phyloP scores from a whole-genome alignment of 2,329 filamentous ascomycete species.

The Cryphonectria nitschkei region DNA sequence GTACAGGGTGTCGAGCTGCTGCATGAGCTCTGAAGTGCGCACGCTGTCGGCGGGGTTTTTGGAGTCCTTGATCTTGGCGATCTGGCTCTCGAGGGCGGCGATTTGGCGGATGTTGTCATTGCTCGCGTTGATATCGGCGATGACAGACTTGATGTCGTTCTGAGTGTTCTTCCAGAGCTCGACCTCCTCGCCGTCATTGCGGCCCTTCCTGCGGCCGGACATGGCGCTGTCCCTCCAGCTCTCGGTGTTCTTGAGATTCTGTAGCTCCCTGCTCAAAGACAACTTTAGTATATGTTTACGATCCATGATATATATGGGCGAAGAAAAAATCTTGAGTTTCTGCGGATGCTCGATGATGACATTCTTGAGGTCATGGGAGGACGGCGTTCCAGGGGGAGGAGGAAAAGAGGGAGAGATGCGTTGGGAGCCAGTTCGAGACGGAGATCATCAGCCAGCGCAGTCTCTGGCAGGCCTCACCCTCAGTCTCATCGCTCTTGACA shows the following conservation, averaged over 20 bases:
- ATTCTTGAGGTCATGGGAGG: neutral
- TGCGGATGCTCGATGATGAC: neutral
- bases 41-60: slow-evolving; percentile 40
- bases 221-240: slow-evolving; percentile 30
- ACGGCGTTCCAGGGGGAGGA: neutral
- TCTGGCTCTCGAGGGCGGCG: slow-evolving; percentile 44
- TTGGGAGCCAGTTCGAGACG: neutral
- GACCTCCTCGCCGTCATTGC: slow-evolving; percentile 48
- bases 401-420: neutral
- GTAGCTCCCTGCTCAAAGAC: slow-evolving; percentile 11
- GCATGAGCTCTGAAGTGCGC: slow-evolving; percentile 30
- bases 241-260: slow-evolving; percentile 25
- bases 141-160: slow-evolving; percentile 41
- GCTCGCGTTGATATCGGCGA: slow-evolving; percentile 45
- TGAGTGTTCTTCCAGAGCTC: slow-evolving; percentile 46
- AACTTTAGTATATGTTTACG: neutral
- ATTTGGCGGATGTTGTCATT: slow-evolving; percentile 44
- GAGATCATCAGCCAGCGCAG: neutral
- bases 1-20: slow-evolving; percentile 36
- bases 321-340: neutral
- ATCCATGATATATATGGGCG: too few species aligned
- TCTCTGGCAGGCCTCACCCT: neutral
- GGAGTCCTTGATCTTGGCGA: slow-evolving; percentile 42
- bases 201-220: slow-evolving; percentile 38
- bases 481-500: neutral